Conservation (phyloP, 1,284 basidiomycete genomes). For the Golubevia sp. region DNA sequence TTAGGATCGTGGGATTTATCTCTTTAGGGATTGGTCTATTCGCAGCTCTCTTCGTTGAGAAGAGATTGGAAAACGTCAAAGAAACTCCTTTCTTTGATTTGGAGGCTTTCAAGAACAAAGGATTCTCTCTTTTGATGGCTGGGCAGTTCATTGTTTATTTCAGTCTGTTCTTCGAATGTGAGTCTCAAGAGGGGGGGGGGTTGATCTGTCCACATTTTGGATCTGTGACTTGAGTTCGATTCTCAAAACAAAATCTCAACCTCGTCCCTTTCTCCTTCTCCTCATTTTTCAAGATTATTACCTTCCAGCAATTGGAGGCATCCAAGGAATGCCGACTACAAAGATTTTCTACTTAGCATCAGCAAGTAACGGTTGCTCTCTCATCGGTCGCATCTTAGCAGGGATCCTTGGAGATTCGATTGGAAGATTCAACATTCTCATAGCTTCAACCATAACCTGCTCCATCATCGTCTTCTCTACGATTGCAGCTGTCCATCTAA, state of each 20-base stretch:
- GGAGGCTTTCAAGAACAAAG: constrained; percentile 3
- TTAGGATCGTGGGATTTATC: constrained; percentile 13
- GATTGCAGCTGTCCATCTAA: constrained; percentile 5
- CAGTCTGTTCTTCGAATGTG: constrained; percentile 7
- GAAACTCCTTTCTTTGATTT: constrained; percentile 11
- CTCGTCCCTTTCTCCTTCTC: not conserved
- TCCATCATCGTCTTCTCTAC: constrained; percentile 10
- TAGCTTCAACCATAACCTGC: constrained; percentile 5
- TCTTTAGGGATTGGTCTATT: constrained; percentile 1
- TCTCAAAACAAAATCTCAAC: too few relatives aligned
- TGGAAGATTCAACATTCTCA: constrained; percentile 11
- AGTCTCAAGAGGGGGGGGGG: too few relatives aligned
- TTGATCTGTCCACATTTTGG: too few relatives aligned
- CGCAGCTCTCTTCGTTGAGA: constrained; percentile 9
- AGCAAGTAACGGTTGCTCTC: constrained; percentile 11
- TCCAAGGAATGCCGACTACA: constrained; percentile 7
- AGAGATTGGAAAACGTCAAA: constrained; percentile 5
- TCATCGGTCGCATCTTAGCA: constrained; percentile 8
- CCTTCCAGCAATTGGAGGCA: constrained; percentile 9
- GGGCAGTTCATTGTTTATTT: constrained; percentile 17
- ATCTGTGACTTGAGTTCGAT: too few relatives aligned
- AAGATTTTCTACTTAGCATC: constrained; percentile 13
- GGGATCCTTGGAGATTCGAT: constrained; percentile 9
- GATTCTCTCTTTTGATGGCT: constrained; percentile 7
- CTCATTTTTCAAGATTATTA: constrained; percentile 2